Evolutionary conservation across 805 yeast species (phyloP).

Genomic region (Sungouiella blattae): DNA sequence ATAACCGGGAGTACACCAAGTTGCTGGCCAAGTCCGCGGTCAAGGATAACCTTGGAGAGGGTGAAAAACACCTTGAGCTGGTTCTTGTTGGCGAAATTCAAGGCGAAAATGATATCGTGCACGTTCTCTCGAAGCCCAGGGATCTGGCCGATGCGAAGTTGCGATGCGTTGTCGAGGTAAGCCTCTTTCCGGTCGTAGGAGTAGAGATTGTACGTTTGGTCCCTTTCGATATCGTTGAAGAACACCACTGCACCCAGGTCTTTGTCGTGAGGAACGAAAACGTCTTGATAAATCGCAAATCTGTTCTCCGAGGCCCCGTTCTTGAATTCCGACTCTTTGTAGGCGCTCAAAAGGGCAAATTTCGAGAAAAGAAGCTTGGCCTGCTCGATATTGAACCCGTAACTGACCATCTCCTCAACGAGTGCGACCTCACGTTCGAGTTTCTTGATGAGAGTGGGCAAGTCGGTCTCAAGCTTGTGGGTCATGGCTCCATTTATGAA

Average conservation of each 20-base stretch:
- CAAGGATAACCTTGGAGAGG: conserved; percentile 46
- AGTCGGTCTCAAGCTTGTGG: conserved; percentile 41
- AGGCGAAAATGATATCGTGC: conserved; percentile 66
- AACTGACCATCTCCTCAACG: conserved; percentile 19
- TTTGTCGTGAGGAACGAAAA: conserved; percentile 14
- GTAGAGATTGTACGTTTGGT: conserved; percentile 48
- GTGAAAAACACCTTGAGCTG: conserved; percentile 51
- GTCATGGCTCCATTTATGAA: conserved; percentile 69
- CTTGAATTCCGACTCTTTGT: conserved; percentile 33
- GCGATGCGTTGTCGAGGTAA: conserved; percentile 33
- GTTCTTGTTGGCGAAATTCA: conserved; percentile 53
- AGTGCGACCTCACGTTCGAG: conserved; percentile 23
- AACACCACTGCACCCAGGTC: conserved; percentile 49
- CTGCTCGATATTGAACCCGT: conserved; percentile 31
- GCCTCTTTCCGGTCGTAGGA: conserved; percentile 39
- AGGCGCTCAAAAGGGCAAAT: conserved; percentile 39
- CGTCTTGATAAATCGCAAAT: conserved; percentile 27
- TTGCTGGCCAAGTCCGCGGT: conserved; percentile 68
- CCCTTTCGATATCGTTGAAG: conserved; percentile 74
- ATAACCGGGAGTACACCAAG: conserved; percentile 75
- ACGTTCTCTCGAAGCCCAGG: conserved; percentile 73
- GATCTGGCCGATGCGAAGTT: conserved; percentile 45
- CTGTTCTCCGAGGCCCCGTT: conserved; percentile 35
- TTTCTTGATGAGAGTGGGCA: conserved; percentile 42
- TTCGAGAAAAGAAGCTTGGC: conserved; percentile 32